A percentile compares a stretch with the other conserved stretches of the same genome.
Conservation (phyloP, 1,139 yeast species). For the Scheffersomyces titani region DNA sequence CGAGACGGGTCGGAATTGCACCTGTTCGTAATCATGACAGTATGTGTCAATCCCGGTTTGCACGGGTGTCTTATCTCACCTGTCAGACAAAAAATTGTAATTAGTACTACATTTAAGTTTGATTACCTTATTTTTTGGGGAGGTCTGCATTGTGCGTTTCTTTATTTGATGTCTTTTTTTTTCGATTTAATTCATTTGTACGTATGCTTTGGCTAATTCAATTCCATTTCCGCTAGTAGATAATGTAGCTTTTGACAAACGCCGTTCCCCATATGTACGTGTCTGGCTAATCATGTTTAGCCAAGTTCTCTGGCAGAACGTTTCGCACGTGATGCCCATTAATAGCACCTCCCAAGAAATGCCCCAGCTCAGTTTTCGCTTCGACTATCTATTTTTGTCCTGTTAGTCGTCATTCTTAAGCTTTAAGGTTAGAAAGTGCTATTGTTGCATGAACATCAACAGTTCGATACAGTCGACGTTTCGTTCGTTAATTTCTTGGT, state of each 20-base stretch:
- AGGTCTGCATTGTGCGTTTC: background rate
- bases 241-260: background rate
- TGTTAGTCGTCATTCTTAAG: background rate
- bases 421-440: background rate
- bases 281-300: background rate
- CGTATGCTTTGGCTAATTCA: background rate
- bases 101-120: background rate
- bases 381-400: background rate
- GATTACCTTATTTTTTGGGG: background rate
- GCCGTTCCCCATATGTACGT: background rate
- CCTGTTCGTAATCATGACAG: background rate
- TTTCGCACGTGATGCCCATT: background rate
- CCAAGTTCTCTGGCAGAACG: background rate
- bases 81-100: background rate
- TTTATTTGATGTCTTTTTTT: background rate
- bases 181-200: background rate
- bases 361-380: background rate
- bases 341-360: background rate
- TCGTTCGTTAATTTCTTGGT: background rate
- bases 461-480: background rate
- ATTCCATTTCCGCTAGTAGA: background rate
- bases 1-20: background rate
- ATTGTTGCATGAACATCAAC: background rate
- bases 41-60: conserved; percentile 1
- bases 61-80: background rate